Evolutionary conservation across 129 eudicot species (phyloP).

Genomic region (Lonicera japonica): DNA sequence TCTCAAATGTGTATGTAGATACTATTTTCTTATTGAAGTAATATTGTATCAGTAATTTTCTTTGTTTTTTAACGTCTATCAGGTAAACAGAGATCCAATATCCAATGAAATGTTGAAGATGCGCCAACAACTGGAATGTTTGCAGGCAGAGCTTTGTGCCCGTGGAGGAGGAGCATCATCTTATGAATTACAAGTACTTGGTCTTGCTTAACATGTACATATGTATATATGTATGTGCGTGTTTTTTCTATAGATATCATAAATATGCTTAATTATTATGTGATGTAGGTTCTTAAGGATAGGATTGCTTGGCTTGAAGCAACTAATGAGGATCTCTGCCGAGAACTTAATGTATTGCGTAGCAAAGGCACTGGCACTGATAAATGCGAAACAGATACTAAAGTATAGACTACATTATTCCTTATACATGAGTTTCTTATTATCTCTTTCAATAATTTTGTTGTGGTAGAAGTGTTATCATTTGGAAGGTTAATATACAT

Average conservation of each 20-base stretch:
- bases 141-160: constrained; percentile 98
- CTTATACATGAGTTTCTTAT: constrained; percentile 8
- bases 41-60: constrained; percentile 1
- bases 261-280: constrained; percentile 14
- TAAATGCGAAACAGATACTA: constrained; percentile 42
- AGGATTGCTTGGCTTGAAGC: constrained; percentile 93
- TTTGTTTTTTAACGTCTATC: constrained; percentile 7
- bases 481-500: not conserved
- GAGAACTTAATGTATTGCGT: constrained; percentile 70
- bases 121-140: constrained; percentile 92
- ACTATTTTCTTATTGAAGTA: constrained; percentile 8
- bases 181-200: constrained; percentile 70
- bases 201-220: not conserved
- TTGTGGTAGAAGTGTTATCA: constrained; percentile 6
- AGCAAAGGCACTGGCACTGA: constrained; percentile 44
- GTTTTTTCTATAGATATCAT: not conserved
- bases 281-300: constrained; percentile 59
- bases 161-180: constrained; percentile 84
- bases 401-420: constrained; percentile 34
- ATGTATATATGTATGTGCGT: not conserved
- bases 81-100: constrained; percentile 94
- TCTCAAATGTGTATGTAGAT: constrained; percentile 6
- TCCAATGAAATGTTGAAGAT: constrained; percentile 93
- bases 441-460: not conserved
- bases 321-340: constrained; percentile 82